phyloP scores from a whole-genome alignment of 2,329 filamentous ascomycete genomes.

The Arthrinium phaeospermum region DNA sequence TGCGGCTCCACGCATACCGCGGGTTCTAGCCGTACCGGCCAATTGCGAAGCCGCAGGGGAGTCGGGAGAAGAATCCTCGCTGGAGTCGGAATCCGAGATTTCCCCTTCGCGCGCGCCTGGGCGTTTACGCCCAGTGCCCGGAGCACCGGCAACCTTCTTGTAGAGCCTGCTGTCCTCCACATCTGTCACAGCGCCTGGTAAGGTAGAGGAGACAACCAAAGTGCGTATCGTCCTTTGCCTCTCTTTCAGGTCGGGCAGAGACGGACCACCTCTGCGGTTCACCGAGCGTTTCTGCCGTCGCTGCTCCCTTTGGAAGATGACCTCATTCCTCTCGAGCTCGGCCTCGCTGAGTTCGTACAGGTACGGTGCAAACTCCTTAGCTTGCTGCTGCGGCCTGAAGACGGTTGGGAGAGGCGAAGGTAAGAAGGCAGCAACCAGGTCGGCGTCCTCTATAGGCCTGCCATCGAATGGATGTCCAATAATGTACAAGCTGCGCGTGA shows the following conservation, averaged over 20 bases:
- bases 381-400: slow-evolving; percentile 89
- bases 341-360: slow-evolving; percentile 92
- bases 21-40: slow-evolving; percentile 80
- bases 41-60: slow-evolving; percentile 81
- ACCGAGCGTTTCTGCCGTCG: slow-evolving; percentile 93
- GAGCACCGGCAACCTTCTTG: slow-evolving; percentile 71
- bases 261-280: slow-evolving; percentile 89
- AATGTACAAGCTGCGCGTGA: slow-evolving; percentile 91
- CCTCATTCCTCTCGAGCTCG: slow-evolving; percentile 87
- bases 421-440: slow-evolving; percentile 84
- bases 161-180: slow-evolving; percentile 87
- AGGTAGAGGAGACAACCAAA: slow-evolving; percentile 86
- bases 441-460: slow-evolving; percentile 87
- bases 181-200: slow-evolving; percentile 81
- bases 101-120: slow-evolving; percentile 68
- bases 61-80: slow-evolving; percentile 84
- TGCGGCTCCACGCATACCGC: slow-evolving; percentile 88
- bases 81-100: slow-evolving; percentile 86
- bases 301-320: slow-evolving; percentile 92
- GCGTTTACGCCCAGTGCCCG: slow-evolving; percentile 62
- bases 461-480: slow-evolving; percentile 95
- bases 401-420: slow-evolving; percentile 81
- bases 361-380: slow-evolving; percentile 93
- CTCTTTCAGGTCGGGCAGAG: slow-evolving; percentile 94
- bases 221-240: slow-evolving; percentile 92